Conservation (phyloP, 768 basidiomycete species). For the Lactifluus volemus region DNA sequence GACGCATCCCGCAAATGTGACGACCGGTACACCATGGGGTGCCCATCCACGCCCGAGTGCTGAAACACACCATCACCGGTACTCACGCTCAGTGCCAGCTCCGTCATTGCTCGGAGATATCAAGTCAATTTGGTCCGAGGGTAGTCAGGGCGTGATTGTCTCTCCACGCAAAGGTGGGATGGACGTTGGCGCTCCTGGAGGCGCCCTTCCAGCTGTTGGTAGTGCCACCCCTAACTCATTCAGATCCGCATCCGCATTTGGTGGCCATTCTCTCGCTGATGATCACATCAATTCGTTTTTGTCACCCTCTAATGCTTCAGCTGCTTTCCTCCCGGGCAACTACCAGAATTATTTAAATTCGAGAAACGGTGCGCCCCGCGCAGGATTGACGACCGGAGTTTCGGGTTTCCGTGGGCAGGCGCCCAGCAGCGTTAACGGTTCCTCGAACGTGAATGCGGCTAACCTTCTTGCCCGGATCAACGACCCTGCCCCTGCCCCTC, state of each 20-base stretch:
- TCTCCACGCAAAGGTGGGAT: slow-evolving; percentile 28
- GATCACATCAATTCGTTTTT: slow-evolving; percentile 37
- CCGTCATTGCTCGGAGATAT: slow-evolving; percentile 68
- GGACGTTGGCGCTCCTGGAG: slow-evolving; percentile 21
- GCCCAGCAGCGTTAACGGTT: slow-evolving; percentile 7
- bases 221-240: slow-evolving; percentile 47
- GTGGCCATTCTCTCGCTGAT: slow-evolving; percentile 25
- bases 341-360: slow-evolving; percentile 55
- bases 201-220: slow-evolving; percentile 21
- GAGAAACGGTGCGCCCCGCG: slow-evolving; percentile 31
- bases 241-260: slow-evolving; percentile 36
- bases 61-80: slow-evolving; percentile 47
- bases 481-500: slow-evolving; percentile 14
- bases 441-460: slow-evolving; percentile 16
- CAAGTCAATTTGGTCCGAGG: slow-evolving; percentile 74
- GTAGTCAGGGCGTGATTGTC: slow-evolving; percentile 25
- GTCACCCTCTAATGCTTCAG: slow-evolving; percentile 70
- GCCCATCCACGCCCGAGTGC: slow-evolving; percentile 20
- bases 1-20: slow-evolving; percentile 40
- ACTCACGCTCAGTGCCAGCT: slow-evolving; percentile 77
- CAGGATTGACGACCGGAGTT: slow-evolving; percentile 18
- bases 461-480: slow-evolving; percentile 21
- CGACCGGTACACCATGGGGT: slow-evolving; percentile 12
- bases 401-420: slow-evolving; percentile 20
- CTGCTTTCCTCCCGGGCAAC: slow-evolving; percentile 69